Evolutionary conservation across 2,329 filamentous ascomycete species (phyloP).

Genomic region (Phialophora tarda): DNA sequence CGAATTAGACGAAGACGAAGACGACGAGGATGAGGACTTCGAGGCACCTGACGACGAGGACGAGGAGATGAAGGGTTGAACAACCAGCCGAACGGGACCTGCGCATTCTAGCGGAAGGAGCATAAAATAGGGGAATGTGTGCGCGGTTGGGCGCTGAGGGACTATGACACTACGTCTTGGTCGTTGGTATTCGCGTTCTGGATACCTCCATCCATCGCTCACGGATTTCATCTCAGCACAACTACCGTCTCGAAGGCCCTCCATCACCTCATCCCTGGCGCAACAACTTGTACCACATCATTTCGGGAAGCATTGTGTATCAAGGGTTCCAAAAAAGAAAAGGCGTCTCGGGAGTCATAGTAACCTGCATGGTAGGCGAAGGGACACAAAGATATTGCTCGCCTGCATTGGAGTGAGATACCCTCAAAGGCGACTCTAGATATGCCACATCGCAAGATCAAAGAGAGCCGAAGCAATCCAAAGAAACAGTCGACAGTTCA

Average conservation of each 20-base stretch:
- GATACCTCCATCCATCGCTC: background rate
- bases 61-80: slow-evolving; percentile 39
- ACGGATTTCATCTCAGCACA: background rate
- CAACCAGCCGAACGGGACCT: background rate
- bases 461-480: background rate
- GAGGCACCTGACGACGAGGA: slow-evolving; percentile 37
- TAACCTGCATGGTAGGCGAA: background rate
- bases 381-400: background rate
- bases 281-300: slow-evolving; percentile 2
- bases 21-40: slow-evolving; percentile 58
- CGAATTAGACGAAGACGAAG: slow-evolving; percentile 65
- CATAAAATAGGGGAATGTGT: background rate
- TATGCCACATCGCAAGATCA: background rate
- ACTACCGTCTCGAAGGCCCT: background rate
- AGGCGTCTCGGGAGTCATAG: background rate
- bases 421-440: background rate
- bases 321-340: background rate
- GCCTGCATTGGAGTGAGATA: background rate
- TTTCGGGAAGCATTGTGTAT: background rate
- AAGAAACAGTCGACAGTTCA: background rate
- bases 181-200: background rate
- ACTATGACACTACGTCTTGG: background rate
- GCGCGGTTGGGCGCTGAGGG: background rate
- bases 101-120: background rate
- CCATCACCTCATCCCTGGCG: background rate